phyloP scores from a whole-genome alignment of 1,284 basidiomycete genomes.

The Peniophora sp. region DNA sequence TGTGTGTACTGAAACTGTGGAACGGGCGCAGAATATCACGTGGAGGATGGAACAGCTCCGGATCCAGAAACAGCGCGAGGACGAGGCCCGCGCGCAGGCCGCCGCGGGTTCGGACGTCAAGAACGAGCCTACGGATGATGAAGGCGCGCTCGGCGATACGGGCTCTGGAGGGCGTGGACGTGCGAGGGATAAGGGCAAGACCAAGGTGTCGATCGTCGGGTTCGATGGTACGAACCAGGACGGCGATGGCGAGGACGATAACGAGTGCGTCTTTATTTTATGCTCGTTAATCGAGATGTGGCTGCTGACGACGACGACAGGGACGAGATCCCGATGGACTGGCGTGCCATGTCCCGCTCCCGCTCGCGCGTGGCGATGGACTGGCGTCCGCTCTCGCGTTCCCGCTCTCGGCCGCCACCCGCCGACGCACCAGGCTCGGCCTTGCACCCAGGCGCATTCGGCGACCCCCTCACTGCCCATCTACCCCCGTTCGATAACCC shows the following conservation, averaged over 20 bases:
- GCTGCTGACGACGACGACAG: slow-evolving; percentile 21
- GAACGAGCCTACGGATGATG: slow-evolving; percentile 1
- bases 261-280: slow-evolving; percentile 46
- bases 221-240: slow-evolving; percentile 74
- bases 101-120: slow-evolving; percentile 4
- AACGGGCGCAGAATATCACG: slow-evolving; percentile 94
- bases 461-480: slow-evolving; percentile 22
- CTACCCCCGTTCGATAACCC: slow-evolving; percentile 21
- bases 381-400: slow-evolving; percentile 70
- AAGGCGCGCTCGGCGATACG: slow-evolving; percentile 5
- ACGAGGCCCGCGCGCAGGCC: slow-evolving; percentile 34
- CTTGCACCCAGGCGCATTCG: slow-evolving; percentile 17
- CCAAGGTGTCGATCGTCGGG: slow-evolving; percentile 65
- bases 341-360: slow-evolving; percentile 88
- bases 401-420: slow-evolving; percentile 60
- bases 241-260: slow-evolving; percentile 53
- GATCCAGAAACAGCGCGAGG: slow-evolving; percentile 79
- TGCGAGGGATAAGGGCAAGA: slow-evolving; percentile 69
- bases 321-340: slow-evolving; percentile 71
- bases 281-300: slow-evolving; percentile 4
- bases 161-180: slow-evolving; percentile 52
- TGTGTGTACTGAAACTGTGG: slow-evolving; percentile 35
- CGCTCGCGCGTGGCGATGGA: slow-evolving; percentile 88
- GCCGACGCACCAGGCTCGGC: slow-evolving; percentile 22
- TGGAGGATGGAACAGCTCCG: slow-evolving; percentile 98